Evolutionary conservation across 2,329 filamentous ascomycete genomes (phyloP), one percentile per base, ranked within the genome.

Genomic region (Colletotrichum higginsianum): DNA sequence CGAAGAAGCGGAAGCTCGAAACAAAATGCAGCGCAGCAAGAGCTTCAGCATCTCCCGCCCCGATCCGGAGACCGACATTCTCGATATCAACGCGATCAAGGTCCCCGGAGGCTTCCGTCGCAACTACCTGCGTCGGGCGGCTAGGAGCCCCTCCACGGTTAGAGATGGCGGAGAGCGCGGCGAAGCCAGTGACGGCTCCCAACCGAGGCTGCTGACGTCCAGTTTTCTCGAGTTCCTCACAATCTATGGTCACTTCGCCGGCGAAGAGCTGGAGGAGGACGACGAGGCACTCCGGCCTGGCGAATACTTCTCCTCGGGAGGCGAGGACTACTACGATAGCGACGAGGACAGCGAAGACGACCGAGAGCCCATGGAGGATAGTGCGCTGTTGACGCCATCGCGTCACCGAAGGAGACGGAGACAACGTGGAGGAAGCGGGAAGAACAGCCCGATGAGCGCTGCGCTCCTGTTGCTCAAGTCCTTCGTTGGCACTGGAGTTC

Each of bases 211-310:
- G 42, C 91, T 98, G 70, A 98, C 96, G 0, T 95, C 89, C 75
- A 99, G 93, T 82, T 99, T 99, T 80, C 89, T 99, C 71, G 97
- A 99, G 80, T 99, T 99, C 77, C 81, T 99, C 61, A 95, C 94
- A 9, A 88, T 99, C 40, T 99, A 98, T 77, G 96, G 96, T 4
- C 96, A 99, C 83, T 99, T 99, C 80, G 96, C 96, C 2, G 96
- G 96, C 82, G 96, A 99, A 82, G 93, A 98, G 79, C 88, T 99
- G 15, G 95, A 98, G 80, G 96, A 99, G 82, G 96, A 98, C 76
- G 96, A 98, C 76, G 96, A 98, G 81, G 94, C 91, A 2, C 85
- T 98, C 16, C 90, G 88, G 6, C 94, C 94, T 2, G 93, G 97
- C 80, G 96, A 98, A 79, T 98, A 98, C 82, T 98, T 98, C 80